These are phyloP conservation scores for Fusarium gaditjirri DNA, from an alignment of 2,329 filamentous ascomycete species.

Conservation along the genomic window DNA sequence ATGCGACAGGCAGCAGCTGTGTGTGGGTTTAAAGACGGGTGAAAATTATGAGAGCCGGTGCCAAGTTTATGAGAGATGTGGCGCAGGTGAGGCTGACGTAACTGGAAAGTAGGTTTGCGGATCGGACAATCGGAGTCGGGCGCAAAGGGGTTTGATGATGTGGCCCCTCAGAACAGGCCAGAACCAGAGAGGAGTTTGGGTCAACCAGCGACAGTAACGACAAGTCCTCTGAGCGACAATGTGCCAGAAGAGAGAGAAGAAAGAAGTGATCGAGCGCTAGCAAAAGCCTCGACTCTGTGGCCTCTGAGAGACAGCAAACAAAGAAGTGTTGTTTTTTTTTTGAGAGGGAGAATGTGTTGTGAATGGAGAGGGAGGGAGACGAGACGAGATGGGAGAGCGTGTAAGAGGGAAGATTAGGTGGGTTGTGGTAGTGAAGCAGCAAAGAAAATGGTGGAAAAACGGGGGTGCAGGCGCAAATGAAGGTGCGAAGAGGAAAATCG, in stretches of 20 bases:
- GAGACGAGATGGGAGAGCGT: slow-evolving; percentile 41
- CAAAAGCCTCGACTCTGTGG: slow-evolving; percentile 55
- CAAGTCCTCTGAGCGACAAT: slow-evolving; percentile 35
- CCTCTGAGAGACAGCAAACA: slow-evolving; percentile 35
- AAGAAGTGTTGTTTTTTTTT: slow-evolving; percentile 38
- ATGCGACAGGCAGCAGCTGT: slow-evolving; percentile 35
- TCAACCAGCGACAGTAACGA: slow-evolving; percentile 38
- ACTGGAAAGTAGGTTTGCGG: slow-evolving; percentile 34
- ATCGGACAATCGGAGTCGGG: slow-evolving; percentile 44
- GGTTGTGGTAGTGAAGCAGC: slow-evolving; percentile 44
- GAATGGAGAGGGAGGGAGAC: slow-evolving; percentile 39
- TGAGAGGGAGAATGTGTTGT: slow-evolving; percentile 39
- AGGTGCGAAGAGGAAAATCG: slow-evolving; percentile 41
- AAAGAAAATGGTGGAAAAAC: slow-evolving; percentile 28
- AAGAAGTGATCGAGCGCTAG: slow-evolving; percentile 58
- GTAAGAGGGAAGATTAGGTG: slow-evolving; percentile 43
- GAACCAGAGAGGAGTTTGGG: slow-evolving; percentile 40
- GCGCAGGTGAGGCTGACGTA: slow-evolving; percentile 49
- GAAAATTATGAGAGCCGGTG: slow-evolving; percentile 12
- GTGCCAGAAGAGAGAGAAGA: slow-evolving; percentile 37
- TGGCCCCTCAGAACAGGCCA: slow-evolving; percentile 47
- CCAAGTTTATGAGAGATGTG: slow-evolving; percentile 24
- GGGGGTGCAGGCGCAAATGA: slow-evolving; percentile 41
- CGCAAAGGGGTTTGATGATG: slow-evolving; percentile 48
- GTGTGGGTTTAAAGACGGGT: slow-evolving; percentile 20